Base-by-base conservation (phyloP, 2,329 filamentous ascomycete species). In the Aureobasidium sp. region DNA sequence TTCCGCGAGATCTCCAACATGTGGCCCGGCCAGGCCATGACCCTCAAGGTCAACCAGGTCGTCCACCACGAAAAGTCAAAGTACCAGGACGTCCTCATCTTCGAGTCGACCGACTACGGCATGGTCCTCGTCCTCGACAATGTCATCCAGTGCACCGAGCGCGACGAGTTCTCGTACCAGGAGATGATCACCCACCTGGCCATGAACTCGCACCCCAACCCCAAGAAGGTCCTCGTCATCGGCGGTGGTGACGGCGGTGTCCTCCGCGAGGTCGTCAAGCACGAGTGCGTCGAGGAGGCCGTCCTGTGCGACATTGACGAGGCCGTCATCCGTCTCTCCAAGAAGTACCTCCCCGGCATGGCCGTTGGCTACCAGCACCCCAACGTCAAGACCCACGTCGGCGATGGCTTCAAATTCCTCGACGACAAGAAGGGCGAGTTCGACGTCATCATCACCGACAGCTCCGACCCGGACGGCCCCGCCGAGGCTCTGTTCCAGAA, bases 1-100 rank as follows among this genome's bases (percentile, higher is more conserved):
- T 99, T 99, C 88, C 90, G 91, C 78, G 94, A 99, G 82, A 92
- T 96, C 80, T 96, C 90, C 70, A 82, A 94, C 75, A 97, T 99
- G 93, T 99, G 94, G 94, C 93, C 94, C 66, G 91, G 94, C 76
- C 94, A 97, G 82, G 94, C 94, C 76, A 97, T 97, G 93, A 97
- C 90, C 70, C 88, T 96, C 75, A 91, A 90, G 79, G 94, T 99
- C 79, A 93, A 99, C 78, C 90, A 97, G 83, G 87, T 99, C 73
- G 84, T 99, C 66, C 92, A 97, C 84, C 93, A 97, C 83, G 94
- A 99, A 83, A 97, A 97, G 86, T 94, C 89, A 83, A 83, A 96
- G 83, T 99, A 97, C 83, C 94, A 99, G 81, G 94, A 99, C 75
- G 93, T 99, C 68, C 87, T 99, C 72, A 91, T 97, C 82, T 99